Evolutionary conservation across 306 rosid genomes (phyloP).

Genomic region (Cucurbita argyrosperma): DNA sequence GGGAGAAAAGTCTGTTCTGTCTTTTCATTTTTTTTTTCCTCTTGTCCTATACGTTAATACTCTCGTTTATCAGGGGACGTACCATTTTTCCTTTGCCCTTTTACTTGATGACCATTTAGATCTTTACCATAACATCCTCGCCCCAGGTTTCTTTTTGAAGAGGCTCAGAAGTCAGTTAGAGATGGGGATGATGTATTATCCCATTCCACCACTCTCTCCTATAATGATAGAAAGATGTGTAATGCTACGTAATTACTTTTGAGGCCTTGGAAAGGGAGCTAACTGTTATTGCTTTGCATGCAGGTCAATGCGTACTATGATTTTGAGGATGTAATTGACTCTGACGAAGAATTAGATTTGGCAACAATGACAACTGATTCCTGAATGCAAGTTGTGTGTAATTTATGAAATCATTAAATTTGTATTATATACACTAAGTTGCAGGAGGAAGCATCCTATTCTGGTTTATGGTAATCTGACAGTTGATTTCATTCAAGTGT

Average conservation of each 20-base stretch:
- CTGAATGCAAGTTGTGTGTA: not conserved
- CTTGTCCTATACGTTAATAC: too few species aligned
- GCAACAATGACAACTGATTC: slow-evolving; percentile 53
- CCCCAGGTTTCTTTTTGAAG: not conserved
- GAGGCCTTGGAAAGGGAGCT: not conserved
- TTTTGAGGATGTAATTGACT: slow-evolving; percentile 58
- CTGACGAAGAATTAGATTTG: slow-evolving; percentile 76
- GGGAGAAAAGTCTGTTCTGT: too few species aligned
- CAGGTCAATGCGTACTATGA: slow-evolving; percentile 64
- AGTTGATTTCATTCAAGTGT: not conserved
- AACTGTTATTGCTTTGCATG: not conserved
- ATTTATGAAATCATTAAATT: not conserved
- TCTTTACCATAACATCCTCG: not conserved
- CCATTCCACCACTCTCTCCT: not conserved
- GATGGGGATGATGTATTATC: not conserved
- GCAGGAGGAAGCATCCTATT: not conserved
- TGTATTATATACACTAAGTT: not conserved
- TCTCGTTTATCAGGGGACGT: not conserved
- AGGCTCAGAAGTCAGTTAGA: not conserved
- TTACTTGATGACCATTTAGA: not conserved
- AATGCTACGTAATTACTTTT: not conserved
- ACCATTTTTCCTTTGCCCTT: not conserved
- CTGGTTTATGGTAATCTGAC: too few species aligned
- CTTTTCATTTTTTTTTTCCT: too few species aligned
- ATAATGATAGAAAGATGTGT: not conserved